Conservation (phyloP, 1,284 basidiomycete species). For the Neonothopanus nambi region DNA sequence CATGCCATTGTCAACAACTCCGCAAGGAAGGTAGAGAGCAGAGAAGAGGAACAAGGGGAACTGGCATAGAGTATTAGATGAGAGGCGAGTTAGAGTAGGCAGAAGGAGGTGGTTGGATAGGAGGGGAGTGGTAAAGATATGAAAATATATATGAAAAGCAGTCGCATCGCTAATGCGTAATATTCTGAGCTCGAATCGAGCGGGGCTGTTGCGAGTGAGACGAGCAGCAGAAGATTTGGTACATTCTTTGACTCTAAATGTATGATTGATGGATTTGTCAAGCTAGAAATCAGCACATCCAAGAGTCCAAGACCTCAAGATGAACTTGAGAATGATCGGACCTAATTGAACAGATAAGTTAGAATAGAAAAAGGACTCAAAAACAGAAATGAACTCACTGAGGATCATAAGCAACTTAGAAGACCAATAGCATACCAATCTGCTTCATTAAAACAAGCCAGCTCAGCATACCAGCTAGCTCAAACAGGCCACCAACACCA, state of each 20-base stretch:
- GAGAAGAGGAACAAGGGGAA: slow-evolving; percentile 2
- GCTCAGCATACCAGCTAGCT: slow-evolving; percentile 27
- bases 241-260: slow-evolving; percentile 40
- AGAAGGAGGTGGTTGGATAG: slow-evolving; percentile 71
- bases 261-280: slow-evolving; percentile 41
- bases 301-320: slow-evolving; percentile 28
- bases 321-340: neutral
- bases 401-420: slow-evolving; percentile 47
- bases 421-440: slow-evolving; percentile 48
- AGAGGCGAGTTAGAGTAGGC: slow-evolving; percentile 42
- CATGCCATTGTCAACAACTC: slow-evolving; percentile 15
- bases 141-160: slow-evolving; percentile 42
- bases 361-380: neutral
- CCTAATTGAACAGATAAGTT: slow-evolving; percentile 1
- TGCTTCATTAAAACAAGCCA: slow-evolving; percentile 62
- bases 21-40: slow-evolving; percentile 19
- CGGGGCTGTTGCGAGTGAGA: slow-evolving; percentile 39
- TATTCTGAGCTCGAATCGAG: slow-evolving; percentile 27
- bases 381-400: slow-evolving; percentile 43
- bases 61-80: slow-evolving; percentile 23
- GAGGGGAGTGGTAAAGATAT: slow-evolving; percentile 62
- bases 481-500: slow-evolving; percentile 13
- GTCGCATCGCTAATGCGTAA: slow-evolving; percentile 33
- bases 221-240: slow-evolving; percentile 22
- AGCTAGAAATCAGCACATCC: slow-evolving; percentile 39